Evolutionary conservation across 1,284 basidiomycete genomes (phyloP).

Genomic region (Ustilago shanxiensis): DNA sequence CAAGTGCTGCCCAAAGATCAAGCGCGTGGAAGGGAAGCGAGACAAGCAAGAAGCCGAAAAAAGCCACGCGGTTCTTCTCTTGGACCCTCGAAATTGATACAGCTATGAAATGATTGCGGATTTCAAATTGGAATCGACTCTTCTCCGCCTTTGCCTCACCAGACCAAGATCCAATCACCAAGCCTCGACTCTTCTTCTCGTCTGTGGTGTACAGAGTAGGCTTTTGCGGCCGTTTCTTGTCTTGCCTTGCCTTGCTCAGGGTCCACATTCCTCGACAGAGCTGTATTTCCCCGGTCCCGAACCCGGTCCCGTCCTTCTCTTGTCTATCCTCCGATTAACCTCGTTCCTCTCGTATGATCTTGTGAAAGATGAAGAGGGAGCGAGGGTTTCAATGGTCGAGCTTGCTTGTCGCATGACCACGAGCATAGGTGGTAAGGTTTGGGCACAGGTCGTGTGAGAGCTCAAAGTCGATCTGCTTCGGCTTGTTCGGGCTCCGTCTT

Average conservation of each 20-base stretch:
- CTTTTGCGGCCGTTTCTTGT: neutral
- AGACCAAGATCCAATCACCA: neutral
- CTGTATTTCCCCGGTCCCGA: neutral
- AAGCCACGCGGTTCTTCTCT: neutral
- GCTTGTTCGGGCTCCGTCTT: neutral
- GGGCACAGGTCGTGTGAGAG: neutral
- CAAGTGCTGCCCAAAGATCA: neutral
- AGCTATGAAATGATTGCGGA: too few species aligned
- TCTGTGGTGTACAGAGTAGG: too few species aligned
- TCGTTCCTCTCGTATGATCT: neutral
- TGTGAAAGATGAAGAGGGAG: neutral
- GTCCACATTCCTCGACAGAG: neutral
- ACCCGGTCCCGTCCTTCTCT: neutral
- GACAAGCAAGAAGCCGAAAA: too few species aligned
- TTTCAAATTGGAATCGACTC: neutral
- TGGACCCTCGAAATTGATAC: constrained; percentile 2
- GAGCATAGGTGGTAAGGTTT: neutral
- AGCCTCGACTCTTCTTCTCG: neutral
- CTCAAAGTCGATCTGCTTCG: neutral
- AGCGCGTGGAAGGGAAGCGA: constrained; percentile 3
- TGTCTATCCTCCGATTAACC: neutral
- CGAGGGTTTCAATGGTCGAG: too few species aligned
- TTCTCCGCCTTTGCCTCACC: neutral
- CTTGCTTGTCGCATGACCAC: too few species aligned
- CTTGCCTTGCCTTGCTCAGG: neutral